phyloP scores from a whole-genome alignment of 305 asterid genomes.

The Fraxinus velutina region DNA sequence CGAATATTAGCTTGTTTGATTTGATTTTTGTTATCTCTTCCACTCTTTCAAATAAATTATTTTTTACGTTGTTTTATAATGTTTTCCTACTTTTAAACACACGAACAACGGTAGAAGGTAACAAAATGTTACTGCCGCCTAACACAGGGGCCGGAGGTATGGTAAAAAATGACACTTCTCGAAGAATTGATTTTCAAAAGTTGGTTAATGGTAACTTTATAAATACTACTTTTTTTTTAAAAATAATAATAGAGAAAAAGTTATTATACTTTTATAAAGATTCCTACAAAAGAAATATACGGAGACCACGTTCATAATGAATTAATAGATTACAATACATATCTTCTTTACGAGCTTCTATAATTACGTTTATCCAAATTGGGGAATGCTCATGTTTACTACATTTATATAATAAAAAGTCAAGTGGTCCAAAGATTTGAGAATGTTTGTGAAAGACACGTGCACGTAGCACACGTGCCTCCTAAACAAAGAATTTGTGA shows the following conservation, averaged over 20 bases:
- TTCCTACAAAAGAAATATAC: neutral
- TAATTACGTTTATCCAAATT: neutral
- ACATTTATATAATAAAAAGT: neutral
- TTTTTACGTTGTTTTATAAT: neutral
- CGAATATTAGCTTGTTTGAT: neutral
- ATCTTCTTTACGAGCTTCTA: neutral
- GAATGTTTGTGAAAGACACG: neutral
- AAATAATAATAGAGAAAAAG: neutral
- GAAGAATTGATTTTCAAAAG: neutral
- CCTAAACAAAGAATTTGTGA: neutral
- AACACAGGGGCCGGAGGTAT: too few species aligned
- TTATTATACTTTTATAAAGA: neutral
- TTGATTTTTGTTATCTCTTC: neutral
- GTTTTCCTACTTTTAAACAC: neutral
- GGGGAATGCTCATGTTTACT: neutral
- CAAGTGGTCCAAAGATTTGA: neutral
- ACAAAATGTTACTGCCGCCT: too few species aligned
- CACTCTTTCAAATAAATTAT: neutral
- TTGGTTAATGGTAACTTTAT: neutral
- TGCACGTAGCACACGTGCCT: neutral
- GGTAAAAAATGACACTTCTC: neutral
- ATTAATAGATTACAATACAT: neutral
- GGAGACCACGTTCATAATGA: neutral
- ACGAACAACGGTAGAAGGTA: too few species aligned
- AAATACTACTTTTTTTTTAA: neutral